Evolutionary conservation across 2,329 filamentous ascomycete species (phyloP).

Genomic region (Fusarium pilosicola): DNA sequence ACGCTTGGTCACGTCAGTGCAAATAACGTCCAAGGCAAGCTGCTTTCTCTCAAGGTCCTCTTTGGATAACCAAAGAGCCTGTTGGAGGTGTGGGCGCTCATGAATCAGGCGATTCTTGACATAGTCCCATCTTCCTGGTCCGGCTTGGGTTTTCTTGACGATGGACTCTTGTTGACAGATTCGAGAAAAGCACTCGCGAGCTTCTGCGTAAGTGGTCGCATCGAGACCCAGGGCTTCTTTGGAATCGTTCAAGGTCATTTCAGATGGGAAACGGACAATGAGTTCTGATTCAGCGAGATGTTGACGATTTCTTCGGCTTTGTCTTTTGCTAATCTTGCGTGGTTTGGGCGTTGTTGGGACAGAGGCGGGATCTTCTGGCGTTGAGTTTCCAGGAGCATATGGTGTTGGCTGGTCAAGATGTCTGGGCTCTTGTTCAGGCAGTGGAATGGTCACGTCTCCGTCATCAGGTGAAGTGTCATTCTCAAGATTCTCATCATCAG

Average conservation of each 20-base stretch:
- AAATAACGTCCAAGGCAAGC: slow-evolving; percentile 80
- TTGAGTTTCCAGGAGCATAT: not conserved
- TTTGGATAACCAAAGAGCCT: slow-evolving; percentile 67
- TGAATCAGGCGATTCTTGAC: slow-evolving; percentile 74
- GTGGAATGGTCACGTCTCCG: slow-evolving; percentile 3
- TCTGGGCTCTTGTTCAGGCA: slow-evolving; percentile 7
- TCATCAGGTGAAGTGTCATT: slow-evolving; percentile 9
- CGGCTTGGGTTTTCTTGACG: slow-evolving; percentile 79
- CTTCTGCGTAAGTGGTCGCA: slow-evolving; percentile 68
- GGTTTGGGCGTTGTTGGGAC: not conserved
- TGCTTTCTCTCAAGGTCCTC: slow-evolving; percentile 69
- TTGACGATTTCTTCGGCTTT: slow-evolving; percentile 73
- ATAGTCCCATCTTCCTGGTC: slow-evolving; percentile 77
- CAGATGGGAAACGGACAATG: slow-evolving; percentile 80
- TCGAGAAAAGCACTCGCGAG: slow-evolving; percentile 73
- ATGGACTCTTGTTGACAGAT: slow-evolving; percentile 76
- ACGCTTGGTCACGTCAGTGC: slow-evolving; percentile 83
- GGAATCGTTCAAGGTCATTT: slow-evolving; percentile 83
- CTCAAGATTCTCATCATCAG: slow-evolving; percentile 19
- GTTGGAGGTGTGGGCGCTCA: slow-evolving; percentile 71
- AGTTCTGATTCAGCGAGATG: slow-evolving; percentile 74
- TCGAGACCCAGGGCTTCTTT: slow-evolving; percentile 75
- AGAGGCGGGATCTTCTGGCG: not conserved
- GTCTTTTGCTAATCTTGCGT: slow-evolving; percentile 53
- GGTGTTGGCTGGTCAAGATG: not conserved